A percentile compares a stretch with the other conserved stretches of the same genome.
Evolutionary conservation across 192 early-diverging fungal species (phyloP).

Genomic region (Phycomyces nitens): DNA sequence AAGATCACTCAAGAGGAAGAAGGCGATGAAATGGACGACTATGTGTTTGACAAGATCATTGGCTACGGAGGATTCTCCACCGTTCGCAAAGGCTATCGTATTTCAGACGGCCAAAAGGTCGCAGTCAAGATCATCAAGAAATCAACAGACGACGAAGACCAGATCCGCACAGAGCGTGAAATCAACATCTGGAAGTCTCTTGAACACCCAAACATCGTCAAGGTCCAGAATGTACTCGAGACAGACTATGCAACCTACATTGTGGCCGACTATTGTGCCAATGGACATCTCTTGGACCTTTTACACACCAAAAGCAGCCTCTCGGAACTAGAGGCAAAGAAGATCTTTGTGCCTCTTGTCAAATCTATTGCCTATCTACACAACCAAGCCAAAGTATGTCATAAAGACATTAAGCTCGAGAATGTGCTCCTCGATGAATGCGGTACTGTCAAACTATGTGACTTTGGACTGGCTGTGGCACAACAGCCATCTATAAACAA

Average conservation of each 20-base stretch:
- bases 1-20: conserved; percentile 42
- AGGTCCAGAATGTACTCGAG: conserved; percentile 63
- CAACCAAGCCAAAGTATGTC: conserved; percentile 53
- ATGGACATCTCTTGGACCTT: conserved; percentile 62
- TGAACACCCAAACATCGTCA: conserved; percentile 65
- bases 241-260: conserved; percentile 64
- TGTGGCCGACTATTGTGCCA: conserved; percentile 65
- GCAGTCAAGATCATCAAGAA: conserved; percentile 74
- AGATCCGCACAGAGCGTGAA: conserved; percentile 57
- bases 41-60: conserved; percentile 62
- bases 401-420: conserved; percentile 92
- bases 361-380: conserved; percentile 80
- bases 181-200: conserved; percentile 64
- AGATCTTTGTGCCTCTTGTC: conserved; percentile 72
- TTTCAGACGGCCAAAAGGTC: conserved; percentile 44
- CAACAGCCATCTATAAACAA: not conserved
- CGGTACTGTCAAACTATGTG: conserved; percentile 74
- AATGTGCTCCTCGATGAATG: conserved; percentile 75
- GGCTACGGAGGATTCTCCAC: conserved; percentile 74
- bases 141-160: conserved; percentile 29
- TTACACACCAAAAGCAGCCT: conserved; percentile 43
- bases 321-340: conserved; percentile 46
- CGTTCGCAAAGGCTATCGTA: conserved; percentile 65
- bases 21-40: conserved; percentile 74
- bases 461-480: conserved; percentile 76